These are phyloP conservation scores for Fomitopsis pinicola DNA, from an alignment of 1,284 basidiomycete species.

Conservation along the genomic window DNA sequence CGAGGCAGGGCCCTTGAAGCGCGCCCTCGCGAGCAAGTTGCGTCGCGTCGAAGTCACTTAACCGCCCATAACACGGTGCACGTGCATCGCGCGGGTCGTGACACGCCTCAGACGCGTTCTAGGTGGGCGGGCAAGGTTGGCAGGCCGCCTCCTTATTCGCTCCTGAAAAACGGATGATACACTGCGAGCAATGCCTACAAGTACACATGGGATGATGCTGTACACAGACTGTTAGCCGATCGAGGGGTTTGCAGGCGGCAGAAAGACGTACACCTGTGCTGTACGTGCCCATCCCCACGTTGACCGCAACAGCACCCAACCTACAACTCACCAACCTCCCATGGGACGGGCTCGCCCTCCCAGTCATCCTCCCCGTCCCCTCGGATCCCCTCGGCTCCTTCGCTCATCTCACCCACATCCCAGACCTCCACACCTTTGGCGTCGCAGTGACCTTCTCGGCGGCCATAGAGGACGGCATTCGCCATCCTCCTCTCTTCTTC, in stretches of 20 bases:
- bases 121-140: not conserved
- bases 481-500: constrained; percentile 51
- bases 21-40: not conserved
- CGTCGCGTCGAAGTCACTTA: constrained; percentile 9
- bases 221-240: not conserved
- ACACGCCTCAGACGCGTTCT: constrained; percentile 17
- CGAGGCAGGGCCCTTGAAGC: constrained; percentile 18
- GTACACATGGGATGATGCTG: not conserved
- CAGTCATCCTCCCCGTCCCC: constrained; percentile 66
- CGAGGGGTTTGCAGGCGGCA: constrained; percentile 1
- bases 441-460: constrained; percentile 52
- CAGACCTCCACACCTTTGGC: constrained; percentile 66
- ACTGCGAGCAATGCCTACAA: not conserved
- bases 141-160: not conserved
- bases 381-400: constrained; percentile 28
- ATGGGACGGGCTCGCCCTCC: constrained; percentile 77
- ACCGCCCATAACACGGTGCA: constrained; percentile 25
- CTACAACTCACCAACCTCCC: constrained; percentile 72
- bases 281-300: constrained; percentile 2
- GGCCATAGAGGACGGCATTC: constrained; percentile 55
- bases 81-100: constrained; percentile 22
- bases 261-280: not conserved
- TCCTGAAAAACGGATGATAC: not conserved
- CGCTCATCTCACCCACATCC: constrained; percentile 64
- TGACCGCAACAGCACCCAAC: not conserved